Conservation (phyloP, 768 basidiomycete species). For the Pilatotrama ljubarskyi region DNA sequence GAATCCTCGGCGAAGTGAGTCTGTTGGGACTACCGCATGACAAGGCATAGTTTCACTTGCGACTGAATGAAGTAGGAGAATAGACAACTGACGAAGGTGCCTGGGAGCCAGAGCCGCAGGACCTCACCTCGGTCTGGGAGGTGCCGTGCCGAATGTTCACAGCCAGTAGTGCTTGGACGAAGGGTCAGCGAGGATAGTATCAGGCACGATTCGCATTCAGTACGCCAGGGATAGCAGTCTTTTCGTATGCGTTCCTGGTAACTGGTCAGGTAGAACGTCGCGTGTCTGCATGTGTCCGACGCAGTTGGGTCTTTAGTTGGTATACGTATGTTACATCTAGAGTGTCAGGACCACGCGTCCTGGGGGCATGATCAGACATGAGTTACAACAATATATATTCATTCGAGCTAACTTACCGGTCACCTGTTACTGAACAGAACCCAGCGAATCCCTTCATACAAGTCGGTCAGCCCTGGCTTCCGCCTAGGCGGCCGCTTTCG, state of each 20-base stretch:
- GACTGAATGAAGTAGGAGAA: not conserved
- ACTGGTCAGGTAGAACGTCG: no score
- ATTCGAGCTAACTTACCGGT: not conserved
- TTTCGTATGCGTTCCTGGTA: no score
- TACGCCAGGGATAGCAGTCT: no score
- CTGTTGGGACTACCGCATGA: slow-evolving; percentile 1
- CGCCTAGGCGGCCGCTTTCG: slow-evolving; percentile 23
- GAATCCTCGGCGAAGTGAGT: slow-evolving; percentile 2
- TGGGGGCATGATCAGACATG: no score
- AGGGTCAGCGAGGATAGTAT: no score
- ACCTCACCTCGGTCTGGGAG: not conserved
- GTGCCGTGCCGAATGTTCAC: not conserved
- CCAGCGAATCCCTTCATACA: slow-evolving; percentile 53
- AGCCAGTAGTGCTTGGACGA: not conserved
- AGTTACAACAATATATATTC: not conserved
- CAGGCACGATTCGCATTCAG: no score
- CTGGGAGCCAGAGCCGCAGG: not conserved
- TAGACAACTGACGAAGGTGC: not conserved
- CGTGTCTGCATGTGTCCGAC: no score
- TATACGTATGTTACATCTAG: no score
- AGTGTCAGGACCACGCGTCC: no score
- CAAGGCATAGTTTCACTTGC: not conserved
- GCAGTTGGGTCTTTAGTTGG: no score
- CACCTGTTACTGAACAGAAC: slow-evolving; percentile 48
- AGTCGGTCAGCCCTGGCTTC: slow-evolving; percentile 21